Evolutionary conservation across 352 stramenopile species (phyloP), one percentile per base, ranked within the genome.

Genomic region (Chrysophaeum taylorii): DNA sequence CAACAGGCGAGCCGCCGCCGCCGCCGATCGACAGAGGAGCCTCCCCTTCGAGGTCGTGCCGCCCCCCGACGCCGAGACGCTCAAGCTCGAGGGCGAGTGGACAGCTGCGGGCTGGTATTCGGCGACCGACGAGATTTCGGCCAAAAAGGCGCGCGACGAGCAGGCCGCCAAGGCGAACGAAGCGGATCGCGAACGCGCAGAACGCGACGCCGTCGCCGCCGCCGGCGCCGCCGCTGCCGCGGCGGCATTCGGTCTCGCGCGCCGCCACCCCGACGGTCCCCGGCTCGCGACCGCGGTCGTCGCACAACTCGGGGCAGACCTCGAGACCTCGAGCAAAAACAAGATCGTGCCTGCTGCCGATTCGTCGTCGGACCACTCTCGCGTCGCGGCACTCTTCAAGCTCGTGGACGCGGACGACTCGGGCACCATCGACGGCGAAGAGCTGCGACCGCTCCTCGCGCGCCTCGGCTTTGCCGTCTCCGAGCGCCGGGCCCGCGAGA

Each of bases 161-260:
- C 33, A 42, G 57, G 12, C 2, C 16, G 31, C 18, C 33, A 31
- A 36, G 5, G 57, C 57, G 12, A 33, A 66, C 33, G 57, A 66
- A 25, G 27, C 27, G 14, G 16, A 31, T 16, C 57, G 57, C 33
- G 27, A 27, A 1, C 31, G 27, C 2, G 5, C 2, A 2, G 57
- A 66, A 36, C 12, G 27, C 16, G 57, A 66, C 57, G 57, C 57
- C 57, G 57, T 66, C 21, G 31, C 27, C 2, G 57, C 57, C 57
- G 57, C 57, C 12, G 31, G 33, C 33, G 35, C 57, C 5, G 57
- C 57, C 12, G 57, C 33, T 9, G 57, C 33, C 4, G 57, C 57
- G 14, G 0, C 1, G 1, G 35, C 35, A 18, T 23, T 21, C 15
- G 18, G 41, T 18, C 33, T 36, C 33, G 33, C 35, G 33, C 1